Percentiles rank a stretch among this genome's conserved stretches.
phyloP scores from a whole-genome alignment of 306 rosid genomes.

The Gastrolobium villosum region DNA sequence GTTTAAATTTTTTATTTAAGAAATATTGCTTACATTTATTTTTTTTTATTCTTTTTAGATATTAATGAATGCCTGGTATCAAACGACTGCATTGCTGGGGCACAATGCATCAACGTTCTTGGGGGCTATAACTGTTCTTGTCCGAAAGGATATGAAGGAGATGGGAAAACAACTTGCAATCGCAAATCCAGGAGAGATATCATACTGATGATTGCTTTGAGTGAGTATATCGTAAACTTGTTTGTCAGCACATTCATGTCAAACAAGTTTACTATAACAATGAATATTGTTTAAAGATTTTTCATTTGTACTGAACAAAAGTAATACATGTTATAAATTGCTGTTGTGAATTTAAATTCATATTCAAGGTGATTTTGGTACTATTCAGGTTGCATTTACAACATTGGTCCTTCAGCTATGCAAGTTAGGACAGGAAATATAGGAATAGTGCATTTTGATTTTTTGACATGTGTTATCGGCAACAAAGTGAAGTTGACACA shows the following conservation, averaged over 20 bases:
- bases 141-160: background rate
- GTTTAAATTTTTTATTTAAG: background rate
- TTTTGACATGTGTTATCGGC: too few relatives aligned
- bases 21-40: background rate
- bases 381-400: constrained; percentile 1
- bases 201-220: background rate
- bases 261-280: too few relatives aligned
- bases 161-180: background rate
- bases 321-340: background rate
- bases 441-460: too few relatives aligned
- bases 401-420: background rate
- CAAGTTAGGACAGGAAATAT: background rate
- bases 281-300: background rate
- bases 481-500: too few relatives aligned
- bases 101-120: background rate
- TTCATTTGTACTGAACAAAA: background rate
- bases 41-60: constrained; percentile 30
- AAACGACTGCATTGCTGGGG: background rate
- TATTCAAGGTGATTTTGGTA: background rate
- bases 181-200: background rate
- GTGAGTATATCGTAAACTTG: background rate
- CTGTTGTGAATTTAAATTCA: background rate
- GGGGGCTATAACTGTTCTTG: constrained; percentile 29
- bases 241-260: too few relatives aligned
- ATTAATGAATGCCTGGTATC: constrained; percentile 28